These are phyloP conservation scores for Triticum turgidum DNA, from an alignment of 176 grass and related monocot genomes.

Conservation along the genomic window DNA sequence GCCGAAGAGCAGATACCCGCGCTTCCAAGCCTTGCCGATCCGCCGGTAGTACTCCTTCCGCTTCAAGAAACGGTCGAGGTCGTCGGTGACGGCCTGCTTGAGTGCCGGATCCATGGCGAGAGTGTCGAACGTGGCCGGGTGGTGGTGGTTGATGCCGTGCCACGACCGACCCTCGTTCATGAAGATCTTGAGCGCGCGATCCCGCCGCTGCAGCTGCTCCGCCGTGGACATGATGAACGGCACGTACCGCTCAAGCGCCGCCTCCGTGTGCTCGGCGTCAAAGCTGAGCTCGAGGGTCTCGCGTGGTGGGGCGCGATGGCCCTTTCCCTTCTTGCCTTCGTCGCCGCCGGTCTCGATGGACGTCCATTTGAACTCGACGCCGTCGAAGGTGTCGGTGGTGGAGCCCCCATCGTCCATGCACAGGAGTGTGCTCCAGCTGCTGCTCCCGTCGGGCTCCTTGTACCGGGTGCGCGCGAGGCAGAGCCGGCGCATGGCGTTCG, in stretches of 20 bases:
- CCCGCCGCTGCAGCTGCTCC: conserved; percentile 11
- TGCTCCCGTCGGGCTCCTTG: conserved; percentile 22
- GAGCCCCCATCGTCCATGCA: conserved; percentile 25
- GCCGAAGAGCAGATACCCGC: conserved; percentile 47
- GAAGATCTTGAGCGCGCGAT: conserved; percentile 35
- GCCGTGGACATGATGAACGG: conserved; percentile 20
- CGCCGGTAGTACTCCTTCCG: conserved; percentile 40
- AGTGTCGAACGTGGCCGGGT: conserved; percentile 69
- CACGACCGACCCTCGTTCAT: not conserved
- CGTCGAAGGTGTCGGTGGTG: conserved; percentile 36
- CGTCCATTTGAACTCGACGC: conserved; percentile 41
- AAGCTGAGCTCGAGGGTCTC: conserved; percentile 31
- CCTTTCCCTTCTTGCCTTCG: not conserved
- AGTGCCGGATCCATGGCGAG: conserved; percentile 49
- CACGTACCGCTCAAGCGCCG: conserved; percentile 1
- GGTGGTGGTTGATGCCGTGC: conserved; percentile 37
- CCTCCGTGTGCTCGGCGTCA: conserved; percentile 19
- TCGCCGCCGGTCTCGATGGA: conserved; percentile 9
- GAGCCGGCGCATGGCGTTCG: conserved; percentile 32
- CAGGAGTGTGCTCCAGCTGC: conserved; percentile 25
- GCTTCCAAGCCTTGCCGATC: conserved; percentile 57
- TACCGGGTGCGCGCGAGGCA: conserved; percentile 25
- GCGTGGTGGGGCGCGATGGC: not conserved
- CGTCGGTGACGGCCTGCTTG: conserved; percentile 8
- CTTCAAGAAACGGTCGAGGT: conserved; percentile 32